Conservation (phyloP, 352 stramenopile genomes). For the Saprolegnia diclina region DNA sequence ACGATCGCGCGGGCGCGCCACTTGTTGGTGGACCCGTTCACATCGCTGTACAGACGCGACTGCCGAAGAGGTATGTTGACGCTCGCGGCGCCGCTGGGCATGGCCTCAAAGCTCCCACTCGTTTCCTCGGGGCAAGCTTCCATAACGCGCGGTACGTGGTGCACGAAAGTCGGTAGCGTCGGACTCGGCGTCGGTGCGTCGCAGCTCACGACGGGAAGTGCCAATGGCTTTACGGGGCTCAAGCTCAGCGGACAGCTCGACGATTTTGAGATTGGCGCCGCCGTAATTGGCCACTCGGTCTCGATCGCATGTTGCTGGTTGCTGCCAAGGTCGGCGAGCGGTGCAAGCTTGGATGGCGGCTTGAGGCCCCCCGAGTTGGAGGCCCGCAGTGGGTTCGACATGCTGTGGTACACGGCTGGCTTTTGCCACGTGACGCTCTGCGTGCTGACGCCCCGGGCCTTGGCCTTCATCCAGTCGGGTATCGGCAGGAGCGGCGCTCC, state of each 20-base stretch:
- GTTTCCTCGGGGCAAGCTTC: background rate
- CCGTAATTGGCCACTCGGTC: background rate
- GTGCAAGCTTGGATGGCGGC: slow-evolving; percentile 14
- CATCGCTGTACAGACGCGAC: slow-evolving; percentile 5
- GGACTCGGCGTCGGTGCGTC: background rate
- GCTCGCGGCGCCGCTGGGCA: background rate
- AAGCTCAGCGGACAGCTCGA: slow-evolving; percentile 6
- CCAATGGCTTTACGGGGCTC: background rate
- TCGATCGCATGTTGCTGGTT: slow-evolving; percentile 13
- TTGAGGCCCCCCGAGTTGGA: background rate
- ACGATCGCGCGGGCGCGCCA: slow-evolving; percentile 64
- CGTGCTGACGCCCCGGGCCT: slow-evolving; percentile 13
- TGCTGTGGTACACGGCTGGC: slow-evolving; percentile 12
- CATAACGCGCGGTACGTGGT: background rate
- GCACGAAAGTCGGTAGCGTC: slow-evolving; percentile 8
- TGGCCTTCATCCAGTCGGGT: slow-evolving; percentile 24
- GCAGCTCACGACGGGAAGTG: background rate
- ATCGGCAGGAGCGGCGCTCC: slow-evolving; percentile 12
- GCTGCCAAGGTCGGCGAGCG: slow-evolving; percentile 1
- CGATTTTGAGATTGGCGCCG: slow-evolving; percentile 12
- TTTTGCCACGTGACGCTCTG: slow-evolving; percentile 20
- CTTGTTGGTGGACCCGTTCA: slow-evolving; percentile 40
- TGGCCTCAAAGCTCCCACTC: background rate
- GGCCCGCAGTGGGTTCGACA: background rate
- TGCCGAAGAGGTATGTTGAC: slow-evolving; percentile 9